A percentile compares a stretch with the other conserved stretches of the same genome.
These are phyloP conservation scores for Candida tibetensis DNA, from an alignment of 805 yeast genomes.

Conservation along the genomic window DNA sequence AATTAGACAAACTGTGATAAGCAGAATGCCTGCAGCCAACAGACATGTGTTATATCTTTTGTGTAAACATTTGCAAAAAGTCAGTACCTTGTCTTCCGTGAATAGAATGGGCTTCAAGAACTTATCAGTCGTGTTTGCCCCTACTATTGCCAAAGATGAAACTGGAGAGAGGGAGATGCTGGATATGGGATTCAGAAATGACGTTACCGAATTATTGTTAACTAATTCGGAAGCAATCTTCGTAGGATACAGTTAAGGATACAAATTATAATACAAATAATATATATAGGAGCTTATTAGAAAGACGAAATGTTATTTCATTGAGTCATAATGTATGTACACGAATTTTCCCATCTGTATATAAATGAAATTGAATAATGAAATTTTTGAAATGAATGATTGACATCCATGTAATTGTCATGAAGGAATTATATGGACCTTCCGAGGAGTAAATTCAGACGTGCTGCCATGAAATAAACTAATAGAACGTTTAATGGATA, in stretches of 20 bases:
- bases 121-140: conserved; percentile 90
- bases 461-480: too few relatives aligned
- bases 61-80: conserved; percentile 60
- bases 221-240: conserved; percentile 44
- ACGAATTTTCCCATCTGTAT: too few relatives aligned
- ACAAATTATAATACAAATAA: conserved; percentile 1
- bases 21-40: conserved; percentile 66
- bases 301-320: too few relatives aligned
- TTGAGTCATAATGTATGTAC: too few relatives aligned
- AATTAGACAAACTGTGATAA: conserved; percentile 43
- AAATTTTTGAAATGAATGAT: too few relatives aligned
- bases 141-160: conserved; percentile 78
- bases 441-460: too few relatives aligned
- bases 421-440: too few relatives aligned
- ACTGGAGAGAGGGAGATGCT: conserved; percentile 77
- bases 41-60: conserved; percentile 52
- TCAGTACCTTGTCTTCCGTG: conserved; percentile 48
- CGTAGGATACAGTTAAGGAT: conserved; percentile 8
- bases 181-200: conserved; percentile 81
- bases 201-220: conserved; percentile 70
- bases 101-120: conserved; percentile 86
- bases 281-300: too few relatives aligned
- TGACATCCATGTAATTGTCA: too few relatives aligned
- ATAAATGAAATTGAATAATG: not conserved
- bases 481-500: conserved; percentile 50